Conservation (phyloP, 2,329 filamentous ascomycete genomes). For the Xylariaceae sp. region DNA sequence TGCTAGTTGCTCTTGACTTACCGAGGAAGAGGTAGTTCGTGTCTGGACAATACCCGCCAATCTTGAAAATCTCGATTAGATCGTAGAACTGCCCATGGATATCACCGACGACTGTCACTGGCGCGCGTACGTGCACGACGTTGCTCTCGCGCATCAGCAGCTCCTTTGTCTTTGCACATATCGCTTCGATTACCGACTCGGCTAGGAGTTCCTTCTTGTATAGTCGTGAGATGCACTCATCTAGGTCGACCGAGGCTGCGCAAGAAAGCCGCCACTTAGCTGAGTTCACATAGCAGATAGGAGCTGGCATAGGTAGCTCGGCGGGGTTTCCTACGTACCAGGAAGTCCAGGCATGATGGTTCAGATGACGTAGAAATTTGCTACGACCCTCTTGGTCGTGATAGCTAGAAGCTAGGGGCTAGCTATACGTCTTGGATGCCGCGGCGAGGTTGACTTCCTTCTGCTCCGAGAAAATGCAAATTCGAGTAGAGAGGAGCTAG, state of each 20-base stretch:
- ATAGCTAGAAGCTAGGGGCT: conserved; percentile 16
- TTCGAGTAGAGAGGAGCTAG: conserved; percentile 39
- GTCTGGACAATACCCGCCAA: conserved; percentile 95
- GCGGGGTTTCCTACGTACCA: conserved; percentile 48
- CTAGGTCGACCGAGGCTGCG: conserved; percentile 91
- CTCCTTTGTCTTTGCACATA: conserved; percentile 99
- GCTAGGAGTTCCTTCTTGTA: conserved; percentile 97
- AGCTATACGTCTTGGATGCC: conserved; percentile 4
- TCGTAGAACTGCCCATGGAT: conserved; percentile 99
- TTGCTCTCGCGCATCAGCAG: conserved; percentile 99
- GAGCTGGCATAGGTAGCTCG: not conserved
- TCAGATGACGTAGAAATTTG: conserved; percentile 18
- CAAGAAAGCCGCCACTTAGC: conserved; percentile 20
- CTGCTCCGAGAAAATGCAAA: conserved; percentile 42
- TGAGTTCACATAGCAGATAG: conserved; percentile 9
- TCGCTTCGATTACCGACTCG: conserved; percentile 97
- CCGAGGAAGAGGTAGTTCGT: conserved; percentile 98
- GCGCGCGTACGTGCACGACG: conserved; percentile 94
- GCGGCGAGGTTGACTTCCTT: conserved; percentile 37
- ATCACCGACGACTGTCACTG: conserved; percentile 96
- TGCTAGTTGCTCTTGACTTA: conserved; percentile 46
- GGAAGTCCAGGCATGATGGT: conserved; percentile 60
- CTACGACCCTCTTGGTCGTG: conserved; percentile 18
- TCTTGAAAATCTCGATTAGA: conserved; percentile 98
- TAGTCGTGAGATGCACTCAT: conserved; percentile 95